Evolutionary conservation across 139 green algal species (phyloP).

Genomic region (Closterium sp.): DNA sequence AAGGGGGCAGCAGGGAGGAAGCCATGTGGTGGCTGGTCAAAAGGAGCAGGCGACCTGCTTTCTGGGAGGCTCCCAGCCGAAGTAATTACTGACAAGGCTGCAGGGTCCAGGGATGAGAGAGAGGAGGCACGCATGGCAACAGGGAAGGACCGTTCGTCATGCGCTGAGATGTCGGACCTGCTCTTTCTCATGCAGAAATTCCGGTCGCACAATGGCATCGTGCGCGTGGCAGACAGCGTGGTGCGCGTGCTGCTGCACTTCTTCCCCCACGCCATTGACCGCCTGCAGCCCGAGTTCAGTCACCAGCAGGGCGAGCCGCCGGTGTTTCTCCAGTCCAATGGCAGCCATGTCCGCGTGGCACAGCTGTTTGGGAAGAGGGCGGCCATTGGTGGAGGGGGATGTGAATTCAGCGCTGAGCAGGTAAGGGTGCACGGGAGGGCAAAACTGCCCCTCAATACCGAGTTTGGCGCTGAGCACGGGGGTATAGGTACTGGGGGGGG

Average conservation of each 20-base stretch:
- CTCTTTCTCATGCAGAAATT: constrained; percentile 57
- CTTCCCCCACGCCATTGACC: constrained; percentile 67
- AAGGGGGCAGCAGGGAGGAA: neutral
- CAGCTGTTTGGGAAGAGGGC: constrained; percentile 20
- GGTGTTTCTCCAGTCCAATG: constrained; percentile 9
- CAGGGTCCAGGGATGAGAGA: neutral
- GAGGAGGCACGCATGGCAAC: neutral
- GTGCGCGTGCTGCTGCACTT: constrained; percentile 65
- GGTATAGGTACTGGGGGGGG: neutral
- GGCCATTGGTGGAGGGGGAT: constrained; percentile 3
- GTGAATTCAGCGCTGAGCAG: constrained; percentile 75
- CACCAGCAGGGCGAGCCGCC: constrained; percentile 60
- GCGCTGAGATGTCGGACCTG: constrained; percentile 26
- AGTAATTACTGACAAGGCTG: neutral
- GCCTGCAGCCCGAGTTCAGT: constrained; percentile 62
- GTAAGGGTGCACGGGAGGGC: neutral
- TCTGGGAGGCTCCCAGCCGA: neutral
- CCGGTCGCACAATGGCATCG: constrained; percentile 67
- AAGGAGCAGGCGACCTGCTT: neutral
- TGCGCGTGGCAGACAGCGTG: constrained; percentile 64
- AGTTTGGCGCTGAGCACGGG: neutral
- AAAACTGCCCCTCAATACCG: neutral
- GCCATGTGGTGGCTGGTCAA: neutral
- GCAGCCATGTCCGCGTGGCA: neutral
- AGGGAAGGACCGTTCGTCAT: neutral